Percentiles rank a stretch among this genome's conserved stretches.
phyloP scores from a whole-genome alignment of 352 stramenopile species.

The Phytophthora hybrid region DNA sequence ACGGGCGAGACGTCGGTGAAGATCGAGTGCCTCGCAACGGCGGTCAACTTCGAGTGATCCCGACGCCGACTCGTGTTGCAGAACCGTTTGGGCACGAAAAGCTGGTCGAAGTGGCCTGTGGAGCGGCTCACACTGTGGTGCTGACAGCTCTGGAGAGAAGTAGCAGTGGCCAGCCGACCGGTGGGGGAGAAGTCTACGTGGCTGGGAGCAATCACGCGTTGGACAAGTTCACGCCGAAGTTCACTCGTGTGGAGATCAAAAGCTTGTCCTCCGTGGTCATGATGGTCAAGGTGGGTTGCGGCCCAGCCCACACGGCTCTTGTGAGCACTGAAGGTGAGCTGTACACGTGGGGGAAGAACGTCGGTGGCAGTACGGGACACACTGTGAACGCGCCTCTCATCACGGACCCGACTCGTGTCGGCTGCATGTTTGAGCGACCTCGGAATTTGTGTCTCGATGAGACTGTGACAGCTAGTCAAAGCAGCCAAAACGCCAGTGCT shows the following conservation, averaged over 20 bases:
- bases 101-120: conserved; percentile 77
- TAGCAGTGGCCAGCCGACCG: conserved; percentile 6
- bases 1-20: conserved; percentile 67
- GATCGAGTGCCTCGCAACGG: conserved; percentile 69
- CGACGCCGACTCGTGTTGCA: conserved; percentile 50
- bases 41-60: conserved; percentile 50
- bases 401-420: conserved; percentile 53
- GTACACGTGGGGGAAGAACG: conserved; percentile 82
- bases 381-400: conserved; percentile 44
- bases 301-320: conserved; percentile 70
- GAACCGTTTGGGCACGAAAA: conserved; percentile 52
- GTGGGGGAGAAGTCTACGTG: conserved; percentile 60
- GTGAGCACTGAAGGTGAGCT: conserved; percentile 72
- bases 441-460: conserved; percentile 57
- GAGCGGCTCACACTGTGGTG: conserved; percentile 67
- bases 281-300: conserved; percentile 64
- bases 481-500: conserved; percentile 72
- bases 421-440: conserved; percentile 68
- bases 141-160: conserved; percentile 41
- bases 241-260: conserved; percentile 46
- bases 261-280: conserved; percentile 24
- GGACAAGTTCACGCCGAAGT: conserved; percentile 66
- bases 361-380: conserved; percentile 71
- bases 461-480: conserved; percentile 50
- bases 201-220: conserved; percentile 75